These are phyloP conservation scores for Fusarium neocosmosporiellum DNA, from an alignment of 2,329 filamentous ascomycete species.

Conservation along the genomic window DNA sequence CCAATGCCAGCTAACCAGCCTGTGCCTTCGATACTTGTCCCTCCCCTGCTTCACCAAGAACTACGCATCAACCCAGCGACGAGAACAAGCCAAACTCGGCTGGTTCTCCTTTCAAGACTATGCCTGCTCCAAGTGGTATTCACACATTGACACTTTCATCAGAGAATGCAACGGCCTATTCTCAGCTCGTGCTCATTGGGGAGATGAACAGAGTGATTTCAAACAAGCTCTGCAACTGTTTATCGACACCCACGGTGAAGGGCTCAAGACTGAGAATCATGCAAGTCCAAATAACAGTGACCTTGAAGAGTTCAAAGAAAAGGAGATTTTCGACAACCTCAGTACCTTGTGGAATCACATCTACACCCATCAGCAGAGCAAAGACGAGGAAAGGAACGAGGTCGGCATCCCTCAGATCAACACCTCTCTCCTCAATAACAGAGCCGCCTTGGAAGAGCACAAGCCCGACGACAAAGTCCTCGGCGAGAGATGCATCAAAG, in stretches of 20 bases:
- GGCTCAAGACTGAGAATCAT: neutral
- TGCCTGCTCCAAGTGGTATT: neutral
- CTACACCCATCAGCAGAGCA: neutral
- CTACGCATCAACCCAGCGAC: slow-evolving; percentile 19
- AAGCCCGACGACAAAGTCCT: neutral
- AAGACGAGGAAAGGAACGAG: slow-evolving; percentile 5
- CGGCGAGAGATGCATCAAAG: slow-evolving; percentile 30
- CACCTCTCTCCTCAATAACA: slow-evolving; percentile 36
- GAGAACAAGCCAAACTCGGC: slow-evolving; percentile 34
- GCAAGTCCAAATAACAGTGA: neutral
- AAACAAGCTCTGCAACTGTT: neutral
- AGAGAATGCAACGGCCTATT: neutral
- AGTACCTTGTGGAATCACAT: slow-evolving; percentile 1
- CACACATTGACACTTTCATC: neutral
- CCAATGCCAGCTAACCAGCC: slow-evolving; percentile 8
- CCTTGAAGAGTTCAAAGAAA: neutral
- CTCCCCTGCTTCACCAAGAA: slow-evolving; percentile 45
- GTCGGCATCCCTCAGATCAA: slow-evolving; percentile 18
- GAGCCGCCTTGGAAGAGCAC: slow-evolving; percentile 42
- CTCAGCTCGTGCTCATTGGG: neutral
- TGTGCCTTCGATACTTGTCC: slow-evolving; percentile 51
- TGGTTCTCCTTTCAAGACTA: slow-evolving; percentile 54
- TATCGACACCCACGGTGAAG: neutral
- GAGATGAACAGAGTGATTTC: neutral
- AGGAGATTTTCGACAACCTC: neutral